Evolutionary conservation across 1,284 basidiomycete species (phyloP), one percentile per base, ranked within the genome.

Genomic region (Boletus hoseneyae): DNA sequence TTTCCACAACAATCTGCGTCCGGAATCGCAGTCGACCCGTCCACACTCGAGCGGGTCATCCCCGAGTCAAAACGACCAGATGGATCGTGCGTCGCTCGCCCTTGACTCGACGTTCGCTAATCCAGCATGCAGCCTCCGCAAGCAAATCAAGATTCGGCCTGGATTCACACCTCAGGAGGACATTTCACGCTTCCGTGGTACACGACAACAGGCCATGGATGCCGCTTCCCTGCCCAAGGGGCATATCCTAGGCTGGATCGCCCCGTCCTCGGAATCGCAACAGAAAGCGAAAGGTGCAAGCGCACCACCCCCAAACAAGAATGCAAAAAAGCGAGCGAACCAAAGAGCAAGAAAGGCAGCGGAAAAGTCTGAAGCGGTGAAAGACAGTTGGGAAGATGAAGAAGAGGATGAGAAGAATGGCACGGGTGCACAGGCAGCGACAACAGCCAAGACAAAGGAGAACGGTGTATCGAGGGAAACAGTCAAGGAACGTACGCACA

Each of bases 131-230:
- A 97, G 94, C 41, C 70, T 92, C 19, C 86, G 95, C 50, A 97
- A 95, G 69, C 83, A 97, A 67, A 75, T 90, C 54, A 95, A 88
- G 73, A 87, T 98, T 57, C 80, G 93, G 30, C 93, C 93, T 0
- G 95, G 95, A 1, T 98, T 86, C 70, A 96, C 93, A 1, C 95
- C 95, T 0, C 90, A 93, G 66, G 95, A 98, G 69, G 95, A 98
- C 71, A 80, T 97, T 12, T 77, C 79, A 30, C 83, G 85, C 35
- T 98, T 95, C 69, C 81, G 92, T 41, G 82, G 88, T 19, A 77
- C 83, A 40, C 81, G 83, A 33, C 88, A 92, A 66, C 72, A 78
- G 42, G 82, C 86, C 60, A 78, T 83, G 69, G 90, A 93, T 51
- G 65, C 74, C 23, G 76, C 68, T 56, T 54, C 73, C 6, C 69